Evolutionary conservation across 2,329 filamentous ascomycete species (phyloP), one percentile per base, ranked within the genome.

Genomic region (Plectosphaerella sp.): DNA sequence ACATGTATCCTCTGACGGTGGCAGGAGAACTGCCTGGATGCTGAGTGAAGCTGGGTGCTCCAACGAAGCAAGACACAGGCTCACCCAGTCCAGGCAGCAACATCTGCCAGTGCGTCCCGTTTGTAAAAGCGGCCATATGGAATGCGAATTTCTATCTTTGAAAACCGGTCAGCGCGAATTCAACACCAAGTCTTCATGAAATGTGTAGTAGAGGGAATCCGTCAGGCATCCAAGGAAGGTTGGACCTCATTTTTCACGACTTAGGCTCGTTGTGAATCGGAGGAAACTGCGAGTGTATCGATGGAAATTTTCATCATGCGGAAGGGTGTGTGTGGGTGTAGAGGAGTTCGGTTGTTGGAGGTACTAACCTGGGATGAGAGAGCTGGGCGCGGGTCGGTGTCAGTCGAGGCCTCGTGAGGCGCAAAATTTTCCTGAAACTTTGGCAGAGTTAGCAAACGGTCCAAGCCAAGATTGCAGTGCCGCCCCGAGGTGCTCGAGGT

Each of bases 231-330:
- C 84, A 88, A 88, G 83, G 84, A 88, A 87, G 84, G 66, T 67
- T 74, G 69, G 67, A 69, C 84, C 79, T 88, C 86, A 88, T 86
- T 66, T 85, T 75, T 79, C 80, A 78, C 79, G 73, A 71, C 18
- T 22, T 37, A 48, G 48, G 48, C 48, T 49, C 48, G 22, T 43
- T 35, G 48, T 20, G 80, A 79, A 84, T 88, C 84, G 77, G 87
- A 89, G 87, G 84, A 91, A 91, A 91, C 87, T 91, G 87, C 87
- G 87, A 91, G 90, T 89, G 39, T 49, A 77, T 82, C 75, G 78
- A 71, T 81, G 84, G 77, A 80, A 80, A 70, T 85, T 88, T 22
- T 88, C 84, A 88, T 89, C 86, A 88, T 8, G n/a, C 10, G 18
- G 18, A 43, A 20, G 16, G 15, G n/a, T 43, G 41, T 43, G 10